Base-by-base conservation (phyloP, 2,329 filamentous ascomycete species). In the Cladorrhinum sp. region DNA sequence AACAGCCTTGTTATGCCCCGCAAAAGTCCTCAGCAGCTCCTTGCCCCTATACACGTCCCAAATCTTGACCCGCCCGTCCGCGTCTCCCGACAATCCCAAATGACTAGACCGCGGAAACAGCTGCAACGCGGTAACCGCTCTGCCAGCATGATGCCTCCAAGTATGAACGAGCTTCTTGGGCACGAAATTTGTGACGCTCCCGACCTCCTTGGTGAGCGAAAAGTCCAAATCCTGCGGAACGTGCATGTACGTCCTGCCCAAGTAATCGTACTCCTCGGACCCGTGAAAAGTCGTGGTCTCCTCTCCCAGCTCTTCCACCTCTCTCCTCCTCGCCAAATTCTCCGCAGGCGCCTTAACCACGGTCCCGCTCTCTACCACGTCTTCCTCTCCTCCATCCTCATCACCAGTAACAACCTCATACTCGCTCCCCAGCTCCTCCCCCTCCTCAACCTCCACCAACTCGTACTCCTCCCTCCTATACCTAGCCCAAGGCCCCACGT, bases 161-260 rank as follows among this genome's bases (percentile, higher is more conserved):
- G 90, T 90, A 73, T 96, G 89, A 52, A 98, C 82, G 68, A 95
- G 82, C 78, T 96, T 98, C 82, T 96, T 98, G 39, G 95, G 95
- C 60, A 96, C 91, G 73, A 86, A 99, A 74, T 96, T 98, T 72
- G 93, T 93, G 72, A 85, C 76, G 71, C 88, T 92, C 69, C 90
- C 91, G 50, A 82, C 74, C 63, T 96, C 92, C 76, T 95, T 96
- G 65, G 82, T 84, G 68, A 99, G 80, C 72, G 96, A 90, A 73
- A 96, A 80, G 71, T 92, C 91, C 76, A 96, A 78, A 73, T 96
- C 93, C 73, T 92, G 92, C 2, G 95, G 95, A 51, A 98, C 83
- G 76, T 99, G 95, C 94, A 99, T 97, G 74, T 96, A 99, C 33
- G 94, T 96, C 66, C 95, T 83, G 53, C 95, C 95, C 73, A 96